Evolutionary conservation across 805 yeast genomes (phyloP).

Genomic region (Cyberlindnera veronae): DNA sequence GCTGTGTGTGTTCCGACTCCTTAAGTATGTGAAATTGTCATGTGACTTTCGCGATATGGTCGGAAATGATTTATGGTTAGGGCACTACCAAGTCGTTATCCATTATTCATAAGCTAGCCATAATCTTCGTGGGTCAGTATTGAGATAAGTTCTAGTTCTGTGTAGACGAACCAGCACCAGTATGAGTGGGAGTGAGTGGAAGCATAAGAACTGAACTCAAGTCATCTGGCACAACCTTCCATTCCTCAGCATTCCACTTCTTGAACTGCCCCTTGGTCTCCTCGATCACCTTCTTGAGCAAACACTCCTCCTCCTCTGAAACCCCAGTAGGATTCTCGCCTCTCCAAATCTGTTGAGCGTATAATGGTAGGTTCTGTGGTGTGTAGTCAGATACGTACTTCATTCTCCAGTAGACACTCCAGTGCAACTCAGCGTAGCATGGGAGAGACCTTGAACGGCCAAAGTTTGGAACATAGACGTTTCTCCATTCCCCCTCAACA

Average conservation of each 20-base stretch:
- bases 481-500: conserved; percentile 46
- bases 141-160: background rate
- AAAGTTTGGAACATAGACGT: conserved; percentile 49
- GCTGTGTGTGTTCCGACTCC: too few species aligned
- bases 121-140: too few species aligned
- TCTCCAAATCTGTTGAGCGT: conserved; percentile 25
- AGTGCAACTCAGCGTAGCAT: conserved; percentile 45
- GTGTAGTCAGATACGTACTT: conserved; percentile 42
- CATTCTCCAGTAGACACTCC: conserved; percentile 61
- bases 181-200: background rate
- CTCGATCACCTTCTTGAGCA: conserved; percentile 7
- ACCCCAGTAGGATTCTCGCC: conserved; percentile 13
- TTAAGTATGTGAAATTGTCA: too few species aligned
- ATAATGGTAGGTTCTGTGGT: conserved; percentile 43
- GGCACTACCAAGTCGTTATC: too few species aligned
- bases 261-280: conserved; percentile 18
- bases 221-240: conserved; percentile 37
- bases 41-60: too few species aligned
- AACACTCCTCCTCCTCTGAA: too few species aligned
- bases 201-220: conserved; percentile 16
- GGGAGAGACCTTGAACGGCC: conserved; percentile 54
- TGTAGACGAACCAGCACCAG: background rate
- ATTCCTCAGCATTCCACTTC: conserved; percentile 29
- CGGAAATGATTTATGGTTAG: too few species aligned
- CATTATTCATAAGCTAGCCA: too few species aligned